Evolutionary conservation across 1,284 basidiomycete species (phyloP), one percentile per base, ranked within the genome.

Genomic region (Cryptococcus depauperatus): DNA sequence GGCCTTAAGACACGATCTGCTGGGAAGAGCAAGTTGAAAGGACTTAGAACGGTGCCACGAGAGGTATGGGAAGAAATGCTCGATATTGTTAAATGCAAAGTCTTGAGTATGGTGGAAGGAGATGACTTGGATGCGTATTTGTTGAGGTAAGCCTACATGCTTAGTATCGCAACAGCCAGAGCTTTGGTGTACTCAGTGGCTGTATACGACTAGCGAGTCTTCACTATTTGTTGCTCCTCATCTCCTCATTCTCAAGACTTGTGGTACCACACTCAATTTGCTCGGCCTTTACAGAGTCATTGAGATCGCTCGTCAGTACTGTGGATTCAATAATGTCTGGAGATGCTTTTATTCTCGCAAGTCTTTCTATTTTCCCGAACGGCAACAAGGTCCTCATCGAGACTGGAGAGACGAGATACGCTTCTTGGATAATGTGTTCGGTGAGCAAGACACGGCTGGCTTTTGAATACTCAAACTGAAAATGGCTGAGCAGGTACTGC

Each of bases 281-380:
- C 79, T 95, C 48, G 95, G 95, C 22, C 77, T 97, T 40, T 85
- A 89, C 28, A 81, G 87, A 48, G 91, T 97, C 66, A 82, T 98
- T 54, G 81, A 90, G 61, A 90, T 96, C 65, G 88, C 91, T 2
- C 75, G 79, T 45, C 76, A 81, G 35, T 78, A 87, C 45, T 90
- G 87, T 42, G 79, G 81, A 29, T 75, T 93, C 58, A 75, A 75
- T 28, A 75, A 76, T 26, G 85, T 93, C 32, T 80, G 88, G 70
- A 80, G 87, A 39, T 74, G 85, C 71, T 99, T 98, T 76, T 99
- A 98, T 75, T 95, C 90, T 40, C 83, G 93, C 61, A 99, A 98
- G 74, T 85, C 85, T 9, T 98, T 98, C 79, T 97, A 98, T 86
- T 98, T 98, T 71, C 95, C 95, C 14, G 95, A 98, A 69, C 81